These are phyloP conservation scores for Anastatica hierochuntica DNA, from an alignment of 345 rosid species.

Conservation along the genomic window DNA sequence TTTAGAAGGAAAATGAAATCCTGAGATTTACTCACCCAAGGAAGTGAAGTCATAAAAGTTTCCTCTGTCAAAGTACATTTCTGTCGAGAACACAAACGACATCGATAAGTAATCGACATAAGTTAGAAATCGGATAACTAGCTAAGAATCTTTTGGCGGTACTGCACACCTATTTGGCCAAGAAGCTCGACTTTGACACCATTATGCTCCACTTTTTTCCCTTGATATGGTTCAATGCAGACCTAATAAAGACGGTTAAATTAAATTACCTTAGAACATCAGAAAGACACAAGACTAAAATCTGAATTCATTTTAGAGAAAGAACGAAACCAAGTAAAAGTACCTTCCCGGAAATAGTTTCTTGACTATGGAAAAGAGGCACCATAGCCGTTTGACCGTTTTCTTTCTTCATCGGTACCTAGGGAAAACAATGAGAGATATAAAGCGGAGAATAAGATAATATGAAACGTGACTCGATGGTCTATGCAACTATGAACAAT, in stretches of 20 bases:
- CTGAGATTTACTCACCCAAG: slow-evolving; percentile 54
- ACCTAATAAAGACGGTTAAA: slow-evolving; percentile 35
- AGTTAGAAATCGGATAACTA: background rate
- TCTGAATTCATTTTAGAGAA: background rate
- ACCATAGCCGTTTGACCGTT: slow-evolving; percentile 76
- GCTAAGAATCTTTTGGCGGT: background rate
- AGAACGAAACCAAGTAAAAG: slow-evolving; percentile 30
- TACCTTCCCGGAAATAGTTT: slow-evolving; percentile 84
- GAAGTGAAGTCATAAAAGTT: slow-evolving; percentile 95
- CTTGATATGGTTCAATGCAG: slow-evolving; percentile 77
- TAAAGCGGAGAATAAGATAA: background rate
- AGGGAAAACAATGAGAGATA: background rate
- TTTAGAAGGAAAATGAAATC: background rate
- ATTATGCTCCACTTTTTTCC: slow-evolving; percentile 92
- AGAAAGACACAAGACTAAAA: background rate
- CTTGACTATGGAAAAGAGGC: slow-evolving; percentile 91
- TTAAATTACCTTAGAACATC: background rate
- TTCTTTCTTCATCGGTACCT: slow-evolving; percentile 93
- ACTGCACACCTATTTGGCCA: slow-evolving; percentile 78
- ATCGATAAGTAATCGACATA: slow-evolving; percentile 3
- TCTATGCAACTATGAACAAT: background rate
- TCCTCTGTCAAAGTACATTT: slow-evolving; percentile 94
- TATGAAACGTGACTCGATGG: background rate
- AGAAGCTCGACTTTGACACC: slow-evolving; percentile 95
- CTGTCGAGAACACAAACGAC: slow-evolving; percentile 34